A percentile compares a stretch with the other conserved stretches of the same genome.
Conservation (phyloP, 202 grass and related monocot species). For the Elaeis oleifera region DNA sequence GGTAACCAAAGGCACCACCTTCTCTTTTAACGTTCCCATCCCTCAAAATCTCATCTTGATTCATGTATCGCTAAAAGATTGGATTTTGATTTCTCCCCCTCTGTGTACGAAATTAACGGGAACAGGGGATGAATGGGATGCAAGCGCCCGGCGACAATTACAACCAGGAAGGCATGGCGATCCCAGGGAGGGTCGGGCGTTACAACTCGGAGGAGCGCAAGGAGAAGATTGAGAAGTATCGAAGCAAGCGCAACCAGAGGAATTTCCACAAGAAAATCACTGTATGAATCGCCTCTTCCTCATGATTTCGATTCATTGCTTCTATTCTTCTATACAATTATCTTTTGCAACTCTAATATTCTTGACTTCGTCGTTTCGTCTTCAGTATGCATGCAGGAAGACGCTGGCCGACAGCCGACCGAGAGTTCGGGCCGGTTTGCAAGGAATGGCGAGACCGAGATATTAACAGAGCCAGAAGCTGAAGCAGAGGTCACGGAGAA, state of each 20-base stretch:
- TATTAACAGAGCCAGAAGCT: background rate
- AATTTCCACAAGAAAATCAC: slow-evolving; percentile 4
- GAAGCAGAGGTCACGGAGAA: background rate
- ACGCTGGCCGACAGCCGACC: slow-evolving; percentile 83
- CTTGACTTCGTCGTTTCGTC: background rate
- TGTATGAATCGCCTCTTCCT: background rate
- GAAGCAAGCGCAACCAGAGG: background rate
- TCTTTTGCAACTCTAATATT: no score
- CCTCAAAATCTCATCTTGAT: background rate
- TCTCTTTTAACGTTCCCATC: background rate
- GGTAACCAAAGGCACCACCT: slow-evolving; percentile 9
- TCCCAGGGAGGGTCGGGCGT: background rate
- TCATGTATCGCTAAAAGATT: background rate
- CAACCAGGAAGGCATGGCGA: background rate
- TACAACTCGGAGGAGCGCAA: background rate
- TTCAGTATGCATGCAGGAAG: slow-evolving; percentile 92
- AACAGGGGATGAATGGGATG: slow-evolving; percentile 32
- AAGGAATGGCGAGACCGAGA: slow-evolving; percentile 50
- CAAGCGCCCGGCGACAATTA: background rate
- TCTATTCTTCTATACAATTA: no score
- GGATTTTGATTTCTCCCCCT: background rate
- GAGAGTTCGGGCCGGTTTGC: slow-evolving; percentile 75
- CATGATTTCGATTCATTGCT: no score
- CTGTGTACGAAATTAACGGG: slow-evolving; percentile 9
- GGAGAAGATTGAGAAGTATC: background rate